Evolutionary conservation across 2,329 filamentous ascomycete species (phyloP).

Genomic region (Sarocladiaceae sp.): DNA sequence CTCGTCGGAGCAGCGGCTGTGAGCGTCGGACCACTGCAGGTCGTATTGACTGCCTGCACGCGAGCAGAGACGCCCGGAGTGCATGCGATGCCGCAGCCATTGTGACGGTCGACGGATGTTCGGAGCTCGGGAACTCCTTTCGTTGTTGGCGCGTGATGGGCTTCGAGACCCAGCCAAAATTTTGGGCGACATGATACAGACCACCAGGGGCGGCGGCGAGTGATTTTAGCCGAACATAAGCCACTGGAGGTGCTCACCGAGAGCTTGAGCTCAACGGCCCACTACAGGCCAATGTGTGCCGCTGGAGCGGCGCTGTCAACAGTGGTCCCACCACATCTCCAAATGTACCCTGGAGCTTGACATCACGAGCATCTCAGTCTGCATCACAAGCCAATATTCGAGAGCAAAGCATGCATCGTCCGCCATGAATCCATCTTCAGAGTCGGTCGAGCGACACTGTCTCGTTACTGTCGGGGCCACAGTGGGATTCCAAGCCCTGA

Average conservation of each 20-base stretch:
- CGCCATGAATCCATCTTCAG: slow-evolving; percentile 10
- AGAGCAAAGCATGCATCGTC: not conserved
- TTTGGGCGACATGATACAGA: slow-evolving; percentile 20
- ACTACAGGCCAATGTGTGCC: too few species aligned
- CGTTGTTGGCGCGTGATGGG: slow-evolving; percentile 10
- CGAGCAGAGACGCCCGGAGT: slow-evolving; percentile 28
- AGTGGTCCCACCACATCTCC: too few species aligned
- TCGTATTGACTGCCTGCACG: slow-evolving; percentile 25
- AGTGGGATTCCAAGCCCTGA: slow-evolving; percentile 68
- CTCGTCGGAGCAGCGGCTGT: slow-evolving; percentile 16
- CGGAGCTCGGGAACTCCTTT: slow-evolving; percentile 3
- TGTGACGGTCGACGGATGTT: not conserved
- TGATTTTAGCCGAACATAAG: slow-evolving; percentile 1
- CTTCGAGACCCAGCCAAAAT: slow-evolving; percentile 22
- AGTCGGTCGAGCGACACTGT: slow-evolving; percentile 38
- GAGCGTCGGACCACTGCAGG: slow-evolving; percentile 17
- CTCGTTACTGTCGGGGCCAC: slow-evolving; percentile 93
- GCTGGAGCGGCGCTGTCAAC: too few species aligned
- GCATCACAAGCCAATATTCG: not conserved
- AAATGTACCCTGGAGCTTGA: not conserved
- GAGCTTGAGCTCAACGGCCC: too few species aligned
- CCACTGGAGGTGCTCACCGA: not conserved
- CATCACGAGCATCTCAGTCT: not conserved
- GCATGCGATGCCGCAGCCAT: slow-evolving; percentile 25
- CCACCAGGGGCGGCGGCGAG: not conserved